Percentiles rank a stretch among this genome's conserved stretches.
phyloP scores from a whole-genome alignment of 495 filamentous ascomycete genomes.

The Podospora conica region DNA sequence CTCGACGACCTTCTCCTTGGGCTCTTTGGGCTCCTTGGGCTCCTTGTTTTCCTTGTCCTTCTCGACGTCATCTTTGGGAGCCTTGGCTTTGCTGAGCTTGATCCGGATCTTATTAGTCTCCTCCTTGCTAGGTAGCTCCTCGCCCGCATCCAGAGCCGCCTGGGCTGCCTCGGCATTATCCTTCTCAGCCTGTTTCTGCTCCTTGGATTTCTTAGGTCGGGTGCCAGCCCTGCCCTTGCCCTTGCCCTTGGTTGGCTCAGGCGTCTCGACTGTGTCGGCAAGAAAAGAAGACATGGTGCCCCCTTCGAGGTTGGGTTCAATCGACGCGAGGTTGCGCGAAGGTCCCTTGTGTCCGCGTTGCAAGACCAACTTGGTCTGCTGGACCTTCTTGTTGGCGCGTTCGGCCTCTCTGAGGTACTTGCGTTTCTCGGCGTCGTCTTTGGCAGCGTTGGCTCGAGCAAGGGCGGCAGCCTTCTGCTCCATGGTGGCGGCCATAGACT shows the following conservation, averaged over 20 bases:
- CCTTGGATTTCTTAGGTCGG: constrained; percentile 81
- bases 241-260: constrained; percentile 47
- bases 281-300: constrained; percentile 84
- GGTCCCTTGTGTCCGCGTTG: constrained; percentile 78
- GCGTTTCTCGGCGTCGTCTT: constrained; percentile 71
- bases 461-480: constrained; percentile 81
- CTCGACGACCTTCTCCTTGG: constrained; percentile 61
- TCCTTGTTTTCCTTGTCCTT: constrained; percentile 44
- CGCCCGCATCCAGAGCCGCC: constrained; percentile 73
- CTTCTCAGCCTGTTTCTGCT: constrained; percentile 94
- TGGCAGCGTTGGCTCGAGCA: constrained; percentile 62
- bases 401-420: constrained; percentile 75
- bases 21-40: constrained; percentile 51
- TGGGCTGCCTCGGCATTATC: constrained; percentile 86
- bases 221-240: constrained; percentile 61
- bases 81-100: constrained; percentile 42
- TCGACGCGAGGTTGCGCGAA: constrained; percentile 66
- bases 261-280: constrained; percentile 53
- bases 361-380: constrained; percentile 72
- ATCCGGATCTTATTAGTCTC: constrained; percentile 57
- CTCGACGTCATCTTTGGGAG: constrained; percentile 28
- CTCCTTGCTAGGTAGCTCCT: constrained; percentile 67
- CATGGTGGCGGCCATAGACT: constrained; percentile 79
- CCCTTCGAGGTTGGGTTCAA: constrained; percentile 79
- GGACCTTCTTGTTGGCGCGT: constrained; percentile 80